A percentile compares a stretch with the other conserved stretches of the same genome.
phyloP scores from a whole-genome alignment of 192 early-diverging fungal species.

The Podila epicladia region DNA sequence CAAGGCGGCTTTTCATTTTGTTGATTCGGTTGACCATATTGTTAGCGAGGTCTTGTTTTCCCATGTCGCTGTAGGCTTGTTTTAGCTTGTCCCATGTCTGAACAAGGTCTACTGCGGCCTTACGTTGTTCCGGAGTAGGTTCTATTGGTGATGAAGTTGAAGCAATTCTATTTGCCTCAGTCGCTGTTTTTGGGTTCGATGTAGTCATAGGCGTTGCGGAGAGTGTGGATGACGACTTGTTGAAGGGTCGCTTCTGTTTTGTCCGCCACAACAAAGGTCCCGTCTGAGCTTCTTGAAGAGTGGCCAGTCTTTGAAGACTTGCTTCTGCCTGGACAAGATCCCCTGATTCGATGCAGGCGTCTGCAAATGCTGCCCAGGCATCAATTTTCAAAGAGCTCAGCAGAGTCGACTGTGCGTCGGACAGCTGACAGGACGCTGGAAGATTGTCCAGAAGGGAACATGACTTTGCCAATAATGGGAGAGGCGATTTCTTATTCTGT shows the following conservation, averaged over 20 bases:
- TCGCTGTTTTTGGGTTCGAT: background rate
- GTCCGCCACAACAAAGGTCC: slow-evolving; percentile 17
- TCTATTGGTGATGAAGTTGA: background rate
- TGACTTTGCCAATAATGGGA: slow-evolving; percentile 35
- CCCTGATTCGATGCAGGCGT: slow-evolving; percentile 21
- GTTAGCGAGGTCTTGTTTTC: slow-evolving; percentile 31
- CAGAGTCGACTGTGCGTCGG: slow-evolving; percentile 6
- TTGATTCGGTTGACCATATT: slow-evolving; percentile 25
- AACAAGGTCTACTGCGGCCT: slow-evolving; percentile 6
- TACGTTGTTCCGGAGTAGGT: slow-evolving; percentile 13
- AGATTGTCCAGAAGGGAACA: slow-evolving; percentile 44
- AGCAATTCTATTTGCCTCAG: background rate
- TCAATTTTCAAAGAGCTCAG: slow-evolving; percentile 31
- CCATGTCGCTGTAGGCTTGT: slow-evolving; percentile 40
- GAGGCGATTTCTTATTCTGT: slow-evolving; percentile 30
- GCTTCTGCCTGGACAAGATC: slow-evolving; percentile 43
- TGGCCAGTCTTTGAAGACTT: slow-evolving; percentile 16
- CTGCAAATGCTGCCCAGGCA: slow-evolving; percentile 25
- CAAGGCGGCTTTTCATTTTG: slow-evolving; percentile 14
- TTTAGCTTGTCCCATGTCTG: slow-evolving; percentile 18
- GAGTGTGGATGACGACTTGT: background rate
- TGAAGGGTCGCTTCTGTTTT: background rate
- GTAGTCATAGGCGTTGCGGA: background rate
- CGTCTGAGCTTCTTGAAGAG: slow-evolving; percentile 16
- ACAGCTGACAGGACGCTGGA: slow-evolving; percentile 10